These are phyloP conservation scores for Dispira parvispora DNA, from an alignment of 192 early-diverging fungal species.

Conservation along the genomic window DNA sequence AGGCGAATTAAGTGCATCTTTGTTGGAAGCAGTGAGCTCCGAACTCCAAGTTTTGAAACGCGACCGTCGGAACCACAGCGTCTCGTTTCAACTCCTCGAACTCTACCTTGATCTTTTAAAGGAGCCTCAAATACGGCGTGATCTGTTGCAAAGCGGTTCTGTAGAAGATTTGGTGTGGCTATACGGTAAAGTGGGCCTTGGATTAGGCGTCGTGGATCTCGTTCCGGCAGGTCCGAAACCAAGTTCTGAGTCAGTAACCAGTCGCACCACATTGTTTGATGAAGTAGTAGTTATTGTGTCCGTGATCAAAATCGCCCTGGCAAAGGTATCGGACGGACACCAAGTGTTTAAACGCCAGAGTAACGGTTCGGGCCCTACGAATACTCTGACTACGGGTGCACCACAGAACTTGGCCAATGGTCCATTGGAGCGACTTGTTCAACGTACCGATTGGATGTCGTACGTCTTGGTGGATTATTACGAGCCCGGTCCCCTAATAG, in stretches of 20 bases:
- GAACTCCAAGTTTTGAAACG: not conserved
- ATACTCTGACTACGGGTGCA: not conserved
- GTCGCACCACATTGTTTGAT: not conserved
- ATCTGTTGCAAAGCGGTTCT: not conserved
- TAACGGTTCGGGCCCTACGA: not conserved
- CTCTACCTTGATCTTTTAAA: not conserved
- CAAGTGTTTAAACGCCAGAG: not conserved
- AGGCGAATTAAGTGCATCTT: too few species aligned
- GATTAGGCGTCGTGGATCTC: not conserved
- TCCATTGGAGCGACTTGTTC: not conserved
- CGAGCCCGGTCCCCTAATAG: not conserved
- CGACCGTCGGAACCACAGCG: not conserved
- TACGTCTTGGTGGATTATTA: conserved; percentile 1
- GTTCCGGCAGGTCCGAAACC: not conserved
- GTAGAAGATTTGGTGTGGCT: conserved; percentile 1
- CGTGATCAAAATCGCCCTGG: not conserved
- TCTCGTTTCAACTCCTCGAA: not conserved
- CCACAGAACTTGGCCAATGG: not conserved
- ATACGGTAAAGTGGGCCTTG: not conserved
- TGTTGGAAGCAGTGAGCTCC: not conserved
- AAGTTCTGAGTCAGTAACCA: not conserved
- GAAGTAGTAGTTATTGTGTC: not conserved
- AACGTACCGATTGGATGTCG: not conserved
- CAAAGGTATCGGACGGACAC: not conserved
- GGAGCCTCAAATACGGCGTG: not conserved